Conservation (phyloP, 495 filamentous ascomycete genomes). For the Articulospora tetracladia region DNA sequence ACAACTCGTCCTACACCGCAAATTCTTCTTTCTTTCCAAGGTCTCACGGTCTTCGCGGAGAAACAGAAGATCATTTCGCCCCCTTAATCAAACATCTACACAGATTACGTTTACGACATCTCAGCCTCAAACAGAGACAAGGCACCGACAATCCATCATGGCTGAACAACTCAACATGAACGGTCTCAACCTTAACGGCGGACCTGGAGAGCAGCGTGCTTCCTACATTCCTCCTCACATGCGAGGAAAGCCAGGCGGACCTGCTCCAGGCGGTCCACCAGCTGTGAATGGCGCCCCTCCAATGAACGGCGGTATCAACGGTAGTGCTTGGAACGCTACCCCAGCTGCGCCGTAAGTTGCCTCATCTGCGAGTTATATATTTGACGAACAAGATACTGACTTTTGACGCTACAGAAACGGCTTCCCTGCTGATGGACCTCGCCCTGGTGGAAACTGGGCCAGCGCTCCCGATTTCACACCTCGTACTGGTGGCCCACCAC, state of each 20-base stretch:
- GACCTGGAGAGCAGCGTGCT: slow-evolving; percentile 42
- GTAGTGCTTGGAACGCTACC: slow-evolving; percentile 55
- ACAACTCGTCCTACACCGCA: slow-evolving; percentile 28
- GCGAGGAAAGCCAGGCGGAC: slow-evolving; percentile 53
- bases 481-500: slow-evolving; percentile 24
- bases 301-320: slow-evolving; percentile 32
- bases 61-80: slow-evolving; percentile 3
- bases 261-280: slow-evolving; percentile 32
- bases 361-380: background rate
- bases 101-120: background rate
- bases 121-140: slow-evolving; percentile 21
- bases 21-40: slow-evolving; percentile 31
- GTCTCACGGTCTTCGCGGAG: slow-evolving; percentile 21
- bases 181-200: slow-evolving; percentile 70
- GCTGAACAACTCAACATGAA: slow-evolving; percentile 94
- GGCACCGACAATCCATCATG: slow-evolving; percentile 49
- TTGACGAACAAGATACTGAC: slow-evolving; percentile 6
- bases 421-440: slow-evolving; percentile 50
- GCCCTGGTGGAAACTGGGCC: slow-evolving; percentile 57
- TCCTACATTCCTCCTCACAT: slow-evolving; percentile 97
- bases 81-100: background rate
- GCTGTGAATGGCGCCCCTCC: slow-evolving; percentile 25
- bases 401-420: slow-evolving; percentile 21
- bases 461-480: slow-evolving; percentile 71
- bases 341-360: slow-evolving; percentile 42